Evolutionary conservation across 768 basidiomycete genomes (phyloP), one percentile per base, ranked within the genome.

Genomic region (Amanita rimosa): DNA sequence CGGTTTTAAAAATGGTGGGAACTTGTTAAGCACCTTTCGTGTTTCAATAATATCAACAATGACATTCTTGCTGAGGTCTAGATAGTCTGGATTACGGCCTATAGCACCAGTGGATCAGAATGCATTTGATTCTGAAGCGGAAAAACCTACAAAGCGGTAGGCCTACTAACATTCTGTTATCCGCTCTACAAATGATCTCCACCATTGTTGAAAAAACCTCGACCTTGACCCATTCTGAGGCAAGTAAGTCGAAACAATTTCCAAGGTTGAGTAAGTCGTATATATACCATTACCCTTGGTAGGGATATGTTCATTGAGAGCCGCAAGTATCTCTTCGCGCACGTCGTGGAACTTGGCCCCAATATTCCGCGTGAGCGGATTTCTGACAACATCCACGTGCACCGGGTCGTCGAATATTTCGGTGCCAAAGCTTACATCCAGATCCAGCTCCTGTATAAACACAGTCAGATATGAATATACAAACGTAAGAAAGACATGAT

Each of bases 341-440:
- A 64, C 62, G 11, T 56, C 55, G 1, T 56, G 53, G 27, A 64
- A 61, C 33, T 57, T 53, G 8, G 51, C 51, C 10, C 42, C 54
- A 22, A 64, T 58, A 52, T 64, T 64, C 16, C 58, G 57, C 17
- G 58, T 64, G 46, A 64, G 54, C 1, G 53, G 50, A 11, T 52
- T 54, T 17, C 63, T 57, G 29, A 65, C 56, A 24, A 61, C 54
- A 16, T 56, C 53, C 10, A 58, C 44, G 49, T 29, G 27, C 27
- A 10, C 27, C 10, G 10, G 58, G 57, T 43, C 58, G 50, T 16
- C 29, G 46, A 54, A 3, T 57, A 17, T 54, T 40, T 60, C 55
- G 0, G 47, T 43, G 10, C 65, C 65, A 14, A 72, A 50, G 0
- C 66, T 69, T 36, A 67, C 64, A n/a, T 68, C 58, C 14, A 61